Percentiles rank a stretch among this genome's conserved stretches.
Conservation (phyloP, 345 rosid species). For the Abelmoschus esculentus region DNA sequence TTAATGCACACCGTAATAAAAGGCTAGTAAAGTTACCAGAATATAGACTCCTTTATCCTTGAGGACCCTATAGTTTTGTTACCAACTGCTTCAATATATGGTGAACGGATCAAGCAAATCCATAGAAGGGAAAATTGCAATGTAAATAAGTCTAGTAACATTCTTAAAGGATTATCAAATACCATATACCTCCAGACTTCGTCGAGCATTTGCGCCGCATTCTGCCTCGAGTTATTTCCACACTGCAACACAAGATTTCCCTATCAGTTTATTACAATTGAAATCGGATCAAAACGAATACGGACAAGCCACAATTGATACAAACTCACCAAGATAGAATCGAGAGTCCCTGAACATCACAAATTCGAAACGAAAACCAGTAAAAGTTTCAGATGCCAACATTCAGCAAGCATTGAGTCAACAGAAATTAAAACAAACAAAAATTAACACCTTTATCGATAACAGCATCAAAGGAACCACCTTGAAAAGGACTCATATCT, state of each 20-base stretch:
- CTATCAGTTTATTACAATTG: slow-evolving; percentile 6
- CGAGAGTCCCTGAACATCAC: slow-evolving; percentile 63
- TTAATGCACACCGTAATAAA: background rate
- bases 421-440: background rate
- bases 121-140: slow-evolving; percentile 21
- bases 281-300: background rate
- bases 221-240: slow-evolving; percentile 59
- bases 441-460: slow-evolving; percentile 60
- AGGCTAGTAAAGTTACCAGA: slow-evolving; percentile 40
- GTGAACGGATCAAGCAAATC: slow-evolving; percentile 59
- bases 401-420: background rate
- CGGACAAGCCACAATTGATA: background rate
- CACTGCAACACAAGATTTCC: slow-evolving; percentile 34
- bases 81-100: slow-evolving; percentile 83
- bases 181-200: slow-evolving; percentile 76
- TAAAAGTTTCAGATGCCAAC: background rate
- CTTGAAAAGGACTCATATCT: slow-evolving; percentile 54
- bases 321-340: slow-evolving; percentile 75
- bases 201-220: slow-evolving; percentile 63
- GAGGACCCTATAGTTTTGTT: slow-evolving; percentile 91
- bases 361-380: slow-evolving; percentile 11
- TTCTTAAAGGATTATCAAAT: slow-evolving; percentile 5
- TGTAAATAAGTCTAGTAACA: slow-evolving; percentile 2
- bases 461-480: slow-evolving; percentile 63
- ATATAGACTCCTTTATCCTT: slow-evolving; percentile 85